Conservation (phyloP, 257 asterid species). For the Asclepias syriaca region DNA sequence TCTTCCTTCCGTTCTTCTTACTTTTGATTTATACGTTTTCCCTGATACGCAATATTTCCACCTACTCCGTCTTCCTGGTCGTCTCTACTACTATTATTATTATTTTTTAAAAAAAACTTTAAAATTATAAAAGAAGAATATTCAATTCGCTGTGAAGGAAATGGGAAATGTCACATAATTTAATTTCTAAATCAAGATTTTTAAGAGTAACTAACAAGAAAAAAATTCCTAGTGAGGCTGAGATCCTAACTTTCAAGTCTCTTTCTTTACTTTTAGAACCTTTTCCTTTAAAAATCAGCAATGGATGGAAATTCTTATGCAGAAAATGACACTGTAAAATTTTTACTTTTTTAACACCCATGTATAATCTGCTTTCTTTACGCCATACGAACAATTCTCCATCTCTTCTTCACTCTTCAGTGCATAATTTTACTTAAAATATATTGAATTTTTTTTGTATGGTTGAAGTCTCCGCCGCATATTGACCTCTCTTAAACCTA, state of each 20-base stretch:
- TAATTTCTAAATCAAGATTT: not conserved
- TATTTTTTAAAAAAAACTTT: not conserved
- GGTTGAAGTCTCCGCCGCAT: too few species aligned
- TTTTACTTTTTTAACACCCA: not conserved
- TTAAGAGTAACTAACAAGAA: not conserved
- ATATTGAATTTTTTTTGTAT: too few species aligned
- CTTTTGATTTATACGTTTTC: not conserved
- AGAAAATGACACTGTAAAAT: not conserved
- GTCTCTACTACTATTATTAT: not conserved
- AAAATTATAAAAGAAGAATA: not conserved
- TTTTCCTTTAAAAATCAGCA: not conserved
- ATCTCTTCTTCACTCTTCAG: too few species aligned
- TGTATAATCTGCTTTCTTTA: too few species aligned
- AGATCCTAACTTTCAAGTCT: not conserved
- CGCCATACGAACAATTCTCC: too few species aligned
- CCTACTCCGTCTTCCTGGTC: constrained; percentile 13
- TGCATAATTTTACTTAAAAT: too few species aligned
- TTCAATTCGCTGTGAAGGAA: not conserved
- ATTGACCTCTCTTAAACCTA: too few species aligned
- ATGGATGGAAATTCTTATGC: not conserved
- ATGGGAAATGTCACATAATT: not conserved
- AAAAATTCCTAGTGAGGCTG: not conserved
- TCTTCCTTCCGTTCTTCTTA: not conserved
- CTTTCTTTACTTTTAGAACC: not conserved
- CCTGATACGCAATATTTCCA: not conserved